A percentile compares a stretch with the other conserved stretches of the same genome.
Conservation (phyloP, 805 yeast genomes). For the Tetrapisispora namnaoensis region DNA sequence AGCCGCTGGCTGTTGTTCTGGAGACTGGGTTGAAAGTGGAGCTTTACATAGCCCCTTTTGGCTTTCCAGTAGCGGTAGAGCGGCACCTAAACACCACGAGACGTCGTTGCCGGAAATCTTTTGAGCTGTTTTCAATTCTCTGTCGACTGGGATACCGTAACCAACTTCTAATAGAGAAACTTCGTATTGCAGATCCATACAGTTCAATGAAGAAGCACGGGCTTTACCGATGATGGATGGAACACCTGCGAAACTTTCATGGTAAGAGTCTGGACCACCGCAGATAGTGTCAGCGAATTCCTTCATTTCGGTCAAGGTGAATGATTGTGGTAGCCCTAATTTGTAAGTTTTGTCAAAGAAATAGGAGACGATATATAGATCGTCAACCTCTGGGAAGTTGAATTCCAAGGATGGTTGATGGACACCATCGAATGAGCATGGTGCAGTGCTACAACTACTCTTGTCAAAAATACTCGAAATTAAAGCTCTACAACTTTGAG, state of each 20-base stretch:
- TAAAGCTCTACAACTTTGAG: constrained; percentile 76
- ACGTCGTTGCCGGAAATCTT: constrained; percentile 81
- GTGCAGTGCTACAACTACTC: constrained; percentile 63
- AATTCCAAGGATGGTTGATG: constrained; percentile 87
- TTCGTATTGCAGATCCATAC: constrained; percentile 86
- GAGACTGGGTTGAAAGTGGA: neutral
- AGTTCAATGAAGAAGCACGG: constrained; percentile 81
- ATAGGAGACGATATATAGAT: constrained; percentile 84
- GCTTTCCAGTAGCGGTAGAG: constrained; percentile 74
- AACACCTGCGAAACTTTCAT: constrained; percentile 51
- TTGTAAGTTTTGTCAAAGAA: constrained; percentile 93
- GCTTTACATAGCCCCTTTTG: constrained; percentile 61
- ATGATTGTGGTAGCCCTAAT: constrained; percentile 86
- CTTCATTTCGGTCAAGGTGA: constrained; percentile 73
- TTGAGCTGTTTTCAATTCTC: constrained; percentile 90
- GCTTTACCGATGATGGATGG: constrained; percentile 59
- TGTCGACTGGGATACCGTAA: constrained; percentile 81
- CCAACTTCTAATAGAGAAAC: constrained; percentile 92
- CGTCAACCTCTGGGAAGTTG: constrained; percentile 63
- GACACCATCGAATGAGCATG: constrained; percentile 95
- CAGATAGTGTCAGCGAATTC: constrained; percentile 82
- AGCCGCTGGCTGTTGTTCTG: neutral
- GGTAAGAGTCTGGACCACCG: constrained; percentile 71
- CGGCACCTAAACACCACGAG: constrained; percentile 99
- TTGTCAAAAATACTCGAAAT: constrained; percentile 80